Base-by-base conservation (phyloP, 129 eudicot genomes). In the Tanacetum coccineum region DNA sequence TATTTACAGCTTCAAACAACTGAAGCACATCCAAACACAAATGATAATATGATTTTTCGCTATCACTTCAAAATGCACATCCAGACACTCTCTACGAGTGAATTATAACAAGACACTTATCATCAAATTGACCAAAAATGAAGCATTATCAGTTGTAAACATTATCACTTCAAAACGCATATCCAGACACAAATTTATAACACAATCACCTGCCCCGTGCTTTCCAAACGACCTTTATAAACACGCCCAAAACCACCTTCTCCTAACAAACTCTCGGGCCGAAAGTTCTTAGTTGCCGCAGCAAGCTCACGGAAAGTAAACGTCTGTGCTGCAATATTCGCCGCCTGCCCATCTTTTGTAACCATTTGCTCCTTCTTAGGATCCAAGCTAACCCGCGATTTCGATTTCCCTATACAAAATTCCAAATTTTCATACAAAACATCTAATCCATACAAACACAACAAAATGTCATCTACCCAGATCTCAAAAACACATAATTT, bases 161-260 rank as follows among this genome's bases (percentile, higher is more conserved):
- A 61, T 14, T 14, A 52, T 52, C 58, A 52, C 58, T 52, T 4
- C 59, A 53, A 15, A 18, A 15, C 0, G 22, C 59, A 18, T 4
- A 53, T 45, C 42, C 44, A 4, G 6, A 32, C 36, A 67, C 9
- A 30, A 30, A 59, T 45, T 20, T 67, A 30, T 5, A 56, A 73
- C 46, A 26, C 21, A 28, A 57, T 40, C 65, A 90, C 97, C 88
- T 90, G 97, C 25, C 97, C 97, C 3, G 90, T 79, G 82, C 87
- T 87, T 67, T 87, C 97, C 67, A 90, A 68, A 9, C 80, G 86
- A 44, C 95, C 97, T 77, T 87, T 90, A 68, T 90, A 87, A 57
- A 90, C 97, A 20, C 88, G 87, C 50, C 97, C 97, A 69, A 90
- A 90, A 49, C 97, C 97, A 64, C 97, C 97, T 84, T 90, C 97